phyloP scores from a whole-genome alignment of 2,329 filamentous ascomycete genomes.

The Colletotrichum orchidophilum region DNA sequence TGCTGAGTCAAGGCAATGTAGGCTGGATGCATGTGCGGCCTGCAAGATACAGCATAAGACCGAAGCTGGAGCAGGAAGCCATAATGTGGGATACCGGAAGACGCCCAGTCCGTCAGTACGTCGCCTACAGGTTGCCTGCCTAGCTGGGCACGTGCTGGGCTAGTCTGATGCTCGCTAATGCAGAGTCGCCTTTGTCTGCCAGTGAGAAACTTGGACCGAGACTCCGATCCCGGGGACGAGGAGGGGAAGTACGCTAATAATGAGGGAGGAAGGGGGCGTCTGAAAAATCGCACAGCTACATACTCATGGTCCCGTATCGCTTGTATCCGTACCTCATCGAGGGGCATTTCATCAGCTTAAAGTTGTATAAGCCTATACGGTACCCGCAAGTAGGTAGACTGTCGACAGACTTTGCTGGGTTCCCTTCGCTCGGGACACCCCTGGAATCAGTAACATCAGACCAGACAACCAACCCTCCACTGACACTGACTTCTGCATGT shows the following conservation, averaged over 20 bases:
- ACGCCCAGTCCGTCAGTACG: background rate
- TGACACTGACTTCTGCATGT: background rate
- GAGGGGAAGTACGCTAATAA: background rate
- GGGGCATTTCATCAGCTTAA: background rate
- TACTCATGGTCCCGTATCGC: background rate
- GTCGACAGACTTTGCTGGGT: constrained; percentile 7
- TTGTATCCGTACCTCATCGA: background rate
- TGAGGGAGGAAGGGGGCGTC: background rate
- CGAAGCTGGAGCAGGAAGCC: background rate
- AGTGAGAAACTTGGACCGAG: background rate
- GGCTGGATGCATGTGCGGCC: constrained; percentile 17
- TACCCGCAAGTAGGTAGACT: background rate
- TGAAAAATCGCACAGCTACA: background rate
- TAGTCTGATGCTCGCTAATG: background rate
- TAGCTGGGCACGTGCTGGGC: background rate
- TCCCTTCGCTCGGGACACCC: constrained; percentile 29
- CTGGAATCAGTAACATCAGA: constrained; percentile 13
- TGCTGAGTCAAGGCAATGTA: constrained; percentile 22
- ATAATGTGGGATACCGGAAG: background rate
- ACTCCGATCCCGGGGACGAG: background rate
- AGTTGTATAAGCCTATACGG: background rate
- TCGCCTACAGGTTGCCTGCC: background rate
- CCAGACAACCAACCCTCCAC: constrained; percentile 4
- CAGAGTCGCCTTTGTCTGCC: background rate
- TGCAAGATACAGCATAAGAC: background rate